Base-by-base conservation (phyloP, 108 stramenopile genomes). In the Nitzschia sp. region DNA sequence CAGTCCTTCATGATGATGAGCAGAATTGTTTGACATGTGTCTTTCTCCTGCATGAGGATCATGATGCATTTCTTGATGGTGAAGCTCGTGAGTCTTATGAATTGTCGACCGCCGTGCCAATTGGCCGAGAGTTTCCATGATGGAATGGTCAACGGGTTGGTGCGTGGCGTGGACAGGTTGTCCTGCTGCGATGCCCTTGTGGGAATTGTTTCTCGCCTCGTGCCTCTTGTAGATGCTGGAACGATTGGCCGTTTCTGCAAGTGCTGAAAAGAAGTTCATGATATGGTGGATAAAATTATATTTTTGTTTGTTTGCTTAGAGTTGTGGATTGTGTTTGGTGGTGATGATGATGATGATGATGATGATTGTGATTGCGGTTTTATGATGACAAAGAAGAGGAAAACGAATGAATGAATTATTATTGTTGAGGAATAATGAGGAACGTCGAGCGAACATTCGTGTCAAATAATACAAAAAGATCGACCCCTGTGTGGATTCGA, bases 141-240 rank as follows among this genome's bases (percentile, higher is more conserved):
- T 32, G 2, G 57, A 58, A 33, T 58, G 57, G 21, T 29, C 29
- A 31, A 31, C 33, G 21, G 57, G 3, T 30, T 33, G 31, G 21
- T 58, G 57, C n/a, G 57, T 28, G 29, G 57, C 28, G 3, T 58
- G 57, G 32, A 8, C 21, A 34, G 57, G 57, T 32, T 25, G n/a
- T 34, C 32, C 17, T 17, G 57, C 57, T 32, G 30, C 32, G 3
- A n/a, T 19, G 30, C 57, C 57, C 1, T 58, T 30, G 57, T 58
- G 28, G 29, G 32, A 34, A 16, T 30, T n/a, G 29, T 31, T 34
- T 13, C 57, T 28, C n/a, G 29, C 57, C 33, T 58, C 57, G 6
- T 58, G 57, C 33, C 57, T 28, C 33, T 58, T 58, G 57, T 34
- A 58, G 33, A 58, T 32, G 29, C 28, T 58, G 33, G 57, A 58